phyloP scores from a whole-genome alignment of 2,329 filamentous ascomycete species.

The Botrytis pseudocinerea region DNA sequence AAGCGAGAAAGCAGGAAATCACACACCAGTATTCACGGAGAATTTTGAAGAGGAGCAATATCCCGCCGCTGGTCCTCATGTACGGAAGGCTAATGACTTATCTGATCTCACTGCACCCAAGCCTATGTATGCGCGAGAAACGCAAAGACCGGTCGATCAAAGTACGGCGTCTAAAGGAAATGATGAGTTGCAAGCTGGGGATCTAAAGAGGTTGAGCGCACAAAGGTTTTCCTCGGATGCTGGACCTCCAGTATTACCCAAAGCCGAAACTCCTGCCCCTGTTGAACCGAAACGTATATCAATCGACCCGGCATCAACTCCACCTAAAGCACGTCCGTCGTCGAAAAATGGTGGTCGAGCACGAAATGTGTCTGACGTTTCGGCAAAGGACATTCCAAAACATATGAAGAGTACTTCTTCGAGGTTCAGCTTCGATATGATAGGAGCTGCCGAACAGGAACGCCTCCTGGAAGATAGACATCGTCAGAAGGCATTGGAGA shows the following conservation, averaged over 20 bases:
- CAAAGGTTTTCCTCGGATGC: constrained; percentile 31
- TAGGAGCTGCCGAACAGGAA: constrained; percentile 66
- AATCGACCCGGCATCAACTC: constrained; percentile 34
- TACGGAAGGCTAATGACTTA: constrained; percentile 40
- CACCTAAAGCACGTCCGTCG: constrained; percentile 31
- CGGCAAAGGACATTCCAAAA: constrained; percentile 50
- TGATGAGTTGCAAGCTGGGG: constrained; percentile 30
- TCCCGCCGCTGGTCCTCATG: constrained; percentile 41
- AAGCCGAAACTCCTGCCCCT: constrained; percentile 25
- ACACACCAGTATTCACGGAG: constrained; percentile 57
- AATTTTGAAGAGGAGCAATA: constrained; percentile 53
- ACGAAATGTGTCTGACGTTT: constrained; percentile 53
- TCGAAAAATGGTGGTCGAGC: constrained; percentile 43
- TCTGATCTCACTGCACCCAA: constrained; percentile 39
- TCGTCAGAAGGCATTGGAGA: constrained; percentile 64
- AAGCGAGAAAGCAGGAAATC: constrained; percentile 42
- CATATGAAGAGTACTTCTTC: constrained; percentile 78
- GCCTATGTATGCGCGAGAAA: constrained; percentile 37
- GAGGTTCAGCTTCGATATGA: constrained; percentile 80
- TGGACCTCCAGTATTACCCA: constrained; percentile 35
- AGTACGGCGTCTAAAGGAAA: constrained; percentile 28
- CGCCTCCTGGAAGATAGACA: constrained; percentile 73
- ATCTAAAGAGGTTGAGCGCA: constrained; percentile 26
- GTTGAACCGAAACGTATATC: constrained; percentile 33
- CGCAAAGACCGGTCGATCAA: constrained; percentile 30